Conservation (phyloP, 805 yeast species). For the Zygoascus bituminiphila region DNA sequence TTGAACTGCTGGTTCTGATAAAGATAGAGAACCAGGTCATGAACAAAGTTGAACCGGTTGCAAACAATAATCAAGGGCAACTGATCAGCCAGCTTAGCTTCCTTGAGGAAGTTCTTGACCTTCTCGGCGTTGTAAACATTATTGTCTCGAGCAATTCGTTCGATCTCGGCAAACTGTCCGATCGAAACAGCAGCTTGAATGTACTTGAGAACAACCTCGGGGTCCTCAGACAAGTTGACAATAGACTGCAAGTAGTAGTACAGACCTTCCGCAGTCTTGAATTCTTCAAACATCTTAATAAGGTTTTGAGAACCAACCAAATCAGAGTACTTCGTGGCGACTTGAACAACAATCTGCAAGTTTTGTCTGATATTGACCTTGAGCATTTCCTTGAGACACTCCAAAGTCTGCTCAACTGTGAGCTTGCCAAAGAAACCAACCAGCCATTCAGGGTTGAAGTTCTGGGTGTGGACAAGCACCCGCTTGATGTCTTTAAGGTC, state of each 20-base stretch:
- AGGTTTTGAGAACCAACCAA: slow-evolving; percentile 78
- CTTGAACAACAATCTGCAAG: slow-evolving; percentile 89
- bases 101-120: slow-evolving; percentile 94
- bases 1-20: slow-evolving; percentile 95
- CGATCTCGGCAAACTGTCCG: slow-evolving; percentile 89
- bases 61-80: slow-evolving; percentile 93
- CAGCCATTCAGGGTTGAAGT: slow-evolving; percentile 88
- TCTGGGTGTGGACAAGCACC: slow-evolving; percentile 75
- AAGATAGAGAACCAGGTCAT: slow-evolving; percentile 85
- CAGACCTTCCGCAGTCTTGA: slow-evolving; percentile 85
- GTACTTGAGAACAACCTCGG: slow-evolving; percentile 92
- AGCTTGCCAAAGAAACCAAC: slow-evolving; percentile 87
- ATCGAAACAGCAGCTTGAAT: slow-evolving; percentile 88
- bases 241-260: slow-evolving; percentile 89
- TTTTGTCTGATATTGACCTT: slow-evolving; percentile 73
- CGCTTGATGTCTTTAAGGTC: slow-evolving; percentile 93
- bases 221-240: slow-evolving; percentile 87
- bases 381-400: slow-evolving; percentile 80
- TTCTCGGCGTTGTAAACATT: slow-evolving; percentile 93
- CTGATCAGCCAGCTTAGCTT: slow-evolving; percentile 88
- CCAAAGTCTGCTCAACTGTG: slow-evolving; percentile 86
- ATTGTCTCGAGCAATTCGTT: slow-evolving; percentile 90
- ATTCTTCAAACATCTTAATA: slow-evolving; percentile 88
- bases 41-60: slow-evolving; percentile 84
- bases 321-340: slow-evolving; percentile 93